phyloP scores from a whole-genome alignment of 208 protist genomes.

The Trypanosoma conorhini region DNA sequence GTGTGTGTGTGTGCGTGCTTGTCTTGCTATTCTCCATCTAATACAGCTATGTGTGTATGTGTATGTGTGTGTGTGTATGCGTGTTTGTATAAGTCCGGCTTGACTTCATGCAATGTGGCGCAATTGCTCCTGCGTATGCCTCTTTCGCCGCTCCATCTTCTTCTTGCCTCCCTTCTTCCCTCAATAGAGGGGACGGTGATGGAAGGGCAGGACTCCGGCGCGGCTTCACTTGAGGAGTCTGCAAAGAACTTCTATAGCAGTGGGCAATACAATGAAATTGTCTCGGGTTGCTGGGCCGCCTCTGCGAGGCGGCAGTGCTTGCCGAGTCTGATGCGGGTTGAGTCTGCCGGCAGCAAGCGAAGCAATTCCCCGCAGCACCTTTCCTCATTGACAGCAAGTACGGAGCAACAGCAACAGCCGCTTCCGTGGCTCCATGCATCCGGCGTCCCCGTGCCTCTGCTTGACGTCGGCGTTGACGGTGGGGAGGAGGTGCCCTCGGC shows the following conservation, averaged over 20 bases:
- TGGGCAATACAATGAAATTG: not conserved
- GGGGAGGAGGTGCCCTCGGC: not conserved
- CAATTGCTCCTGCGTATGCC: not conserved
- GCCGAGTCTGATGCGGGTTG: slow-evolving; percentile 9
- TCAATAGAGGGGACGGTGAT: slow-evolving; percentile 4
- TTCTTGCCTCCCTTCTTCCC: slow-evolving; percentile 14
- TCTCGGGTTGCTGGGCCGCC: slow-evolving; percentile 1
- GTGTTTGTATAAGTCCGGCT: not conserved
- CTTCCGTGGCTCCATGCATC: not conserved
- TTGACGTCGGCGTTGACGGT: not conserved
- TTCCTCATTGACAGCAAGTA: not conserved
- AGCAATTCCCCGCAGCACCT: not conserved
- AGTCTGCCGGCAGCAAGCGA: not conserved
- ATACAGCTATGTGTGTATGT: not conserved
- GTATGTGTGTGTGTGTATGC: not conserved
- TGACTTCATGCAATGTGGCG: not conserved
- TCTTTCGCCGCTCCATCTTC: slow-evolving; percentile 6
- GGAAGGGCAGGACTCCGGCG: not conserved
- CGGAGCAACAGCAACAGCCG: not conserved
- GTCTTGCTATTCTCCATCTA: not conserved
- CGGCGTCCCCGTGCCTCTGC: not conserved
- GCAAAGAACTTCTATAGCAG: not conserved
- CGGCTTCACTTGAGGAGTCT: not conserved
- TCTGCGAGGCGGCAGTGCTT: slow-evolving; percentile 11
- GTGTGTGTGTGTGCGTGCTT: slow-evolving; percentile 2